phyloP scores from a whole-genome alignment of 768 basidiomycete genomes.

The Rubroboletus satanas region DNA sequence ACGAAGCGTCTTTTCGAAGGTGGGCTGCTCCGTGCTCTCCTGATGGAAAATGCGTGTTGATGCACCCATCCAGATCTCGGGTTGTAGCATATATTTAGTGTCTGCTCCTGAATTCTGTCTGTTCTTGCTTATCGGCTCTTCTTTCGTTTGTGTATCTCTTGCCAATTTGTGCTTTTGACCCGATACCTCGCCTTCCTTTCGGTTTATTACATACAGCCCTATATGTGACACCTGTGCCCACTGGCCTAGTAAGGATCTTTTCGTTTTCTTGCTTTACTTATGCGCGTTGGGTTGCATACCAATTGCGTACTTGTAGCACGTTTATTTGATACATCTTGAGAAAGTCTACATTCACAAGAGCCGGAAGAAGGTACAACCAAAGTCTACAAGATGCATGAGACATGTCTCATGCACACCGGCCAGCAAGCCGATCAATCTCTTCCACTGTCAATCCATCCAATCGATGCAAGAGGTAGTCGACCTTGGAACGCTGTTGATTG shows the following conservation, averaged over 20 bases:
- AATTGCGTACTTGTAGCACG: constrained; percentile 23
- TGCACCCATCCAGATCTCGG: constrained; percentile 40
- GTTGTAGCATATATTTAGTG: constrained; percentile 35
- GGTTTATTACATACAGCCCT: constrained; percentile 9
- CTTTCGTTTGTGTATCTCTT: constrained; percentile 8
- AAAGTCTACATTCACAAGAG: constrained; percentile 6
- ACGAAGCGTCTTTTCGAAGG: constrained; percentile 71
- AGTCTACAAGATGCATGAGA: neutral
- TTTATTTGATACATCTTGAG: constrained; percentile 16
- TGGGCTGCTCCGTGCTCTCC: constrained; percentile 31
- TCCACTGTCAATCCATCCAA: constrained; percentile 80
- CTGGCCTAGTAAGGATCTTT: constrained; percentile 15
- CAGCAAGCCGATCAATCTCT: constrained; percentile 65
- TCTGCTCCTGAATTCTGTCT: constrained; percentile 9
- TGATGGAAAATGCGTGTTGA: constrained; percentile 24
- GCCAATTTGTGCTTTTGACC: constrained; percentile 3
- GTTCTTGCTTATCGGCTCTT: constrained; percentile 24
- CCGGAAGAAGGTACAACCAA: neutral
- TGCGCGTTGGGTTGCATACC: constrained; percentile 21
- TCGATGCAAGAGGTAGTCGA: constrained; percentile 91
- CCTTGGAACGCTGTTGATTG: constrained; percentile 42
- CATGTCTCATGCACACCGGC: constrained; percentile 10
- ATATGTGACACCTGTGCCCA: constrained; percentile 20
- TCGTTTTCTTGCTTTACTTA: constrained; percentile 23
- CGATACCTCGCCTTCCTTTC: neutral